phyloP scores from a whole-genome alignment of 257 asterid species.

The Orobanche coerulescens region DNA sequence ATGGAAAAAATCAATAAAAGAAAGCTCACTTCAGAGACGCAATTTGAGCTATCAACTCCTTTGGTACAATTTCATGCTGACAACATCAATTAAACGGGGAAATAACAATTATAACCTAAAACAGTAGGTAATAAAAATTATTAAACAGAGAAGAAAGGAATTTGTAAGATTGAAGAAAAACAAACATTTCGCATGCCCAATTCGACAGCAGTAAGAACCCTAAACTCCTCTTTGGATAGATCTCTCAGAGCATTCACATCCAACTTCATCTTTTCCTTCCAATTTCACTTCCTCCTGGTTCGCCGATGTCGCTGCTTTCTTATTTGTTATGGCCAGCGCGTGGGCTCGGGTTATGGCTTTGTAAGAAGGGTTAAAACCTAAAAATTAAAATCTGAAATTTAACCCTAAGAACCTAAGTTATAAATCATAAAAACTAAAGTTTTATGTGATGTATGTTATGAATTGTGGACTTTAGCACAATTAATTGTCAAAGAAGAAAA shows the following conservation, averaged over 20 bases:
- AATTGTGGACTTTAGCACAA: too few species aligned
- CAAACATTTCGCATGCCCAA: conserved; percentile 96
- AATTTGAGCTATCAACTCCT: conserved; percentile 65
- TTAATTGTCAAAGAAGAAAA: too few species aligned
- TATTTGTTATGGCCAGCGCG: too few species aligned
- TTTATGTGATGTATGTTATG: too few species aligned
- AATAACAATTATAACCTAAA: neutral
- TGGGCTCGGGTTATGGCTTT: too few species aligned
- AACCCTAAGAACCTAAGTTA: too few species aligned
- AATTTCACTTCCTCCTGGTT: neutral
- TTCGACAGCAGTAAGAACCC: conserved; percentile 94
- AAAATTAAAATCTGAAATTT: too few species aligned
- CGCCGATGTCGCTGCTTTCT: neutral
- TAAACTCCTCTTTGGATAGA: conserved; percentile 83
- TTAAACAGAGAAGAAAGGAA: neutral
- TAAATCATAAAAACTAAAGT: too few species aligned
- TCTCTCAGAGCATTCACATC: conserved; percentile 74
- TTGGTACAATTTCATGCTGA: conserved; percentile 92
- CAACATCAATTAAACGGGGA: neutral
- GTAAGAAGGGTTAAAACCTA: too few species aligned
- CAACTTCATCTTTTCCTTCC: conserved; percentile 59
- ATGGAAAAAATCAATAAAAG: neutral
- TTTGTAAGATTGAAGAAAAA: too few species aligned
- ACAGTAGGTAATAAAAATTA: neutral
- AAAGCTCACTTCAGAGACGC: conserved; percentile 68